Conservation (phyloP, 2,329 filamentous ascomycete species). For the Rhynchosporium secalis region DNA sequence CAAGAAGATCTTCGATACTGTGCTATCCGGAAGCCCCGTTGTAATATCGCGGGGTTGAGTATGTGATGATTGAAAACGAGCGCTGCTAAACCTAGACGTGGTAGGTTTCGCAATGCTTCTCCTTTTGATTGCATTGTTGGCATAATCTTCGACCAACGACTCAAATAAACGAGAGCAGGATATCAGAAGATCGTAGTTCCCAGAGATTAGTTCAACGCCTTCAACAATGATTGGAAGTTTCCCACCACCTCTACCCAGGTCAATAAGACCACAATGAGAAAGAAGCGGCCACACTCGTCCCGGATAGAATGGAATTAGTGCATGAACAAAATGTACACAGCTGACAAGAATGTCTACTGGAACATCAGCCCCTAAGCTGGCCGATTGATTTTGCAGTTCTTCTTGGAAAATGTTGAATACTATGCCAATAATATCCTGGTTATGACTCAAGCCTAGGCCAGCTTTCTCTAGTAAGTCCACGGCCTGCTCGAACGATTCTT, state of each 20-base stretch:
- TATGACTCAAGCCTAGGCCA: conserved; percentile 55
- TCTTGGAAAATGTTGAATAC: conserved; percentile 84
- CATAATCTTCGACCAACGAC: conserved; percentile 72
- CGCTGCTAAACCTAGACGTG: conserved; percentile 47
- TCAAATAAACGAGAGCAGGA: conserved; percentile 74
- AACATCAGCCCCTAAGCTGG: conserved; percentile 44
- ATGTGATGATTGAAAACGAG: conserved; percentile 19
- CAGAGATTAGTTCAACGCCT: conserved; percentile 75
- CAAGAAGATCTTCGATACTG: conserved; percentile 69
- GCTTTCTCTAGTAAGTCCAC: conserved; percentile 55
- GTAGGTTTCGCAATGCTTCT: conserved; percentile 54
- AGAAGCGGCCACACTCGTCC: conserved; percentile 89
- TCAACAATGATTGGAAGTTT: conserved; percentile 77
- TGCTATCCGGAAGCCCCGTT: conserved; percentile 75
- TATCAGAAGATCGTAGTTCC: conserved; percentile 74
- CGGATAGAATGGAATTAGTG: conserved; percentile 70
- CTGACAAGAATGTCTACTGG: conserved; percentile 63
- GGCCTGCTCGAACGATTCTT: conserved; percentile 40
- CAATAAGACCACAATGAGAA: conserved; percentile 76
- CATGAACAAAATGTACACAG: conserved; percentile 78
- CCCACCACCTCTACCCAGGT: conserved; percentile 72
- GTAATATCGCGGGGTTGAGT: conserved; percentile 50
- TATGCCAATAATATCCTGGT: conserved; percentile 74
- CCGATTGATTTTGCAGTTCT: conserved; percentile 51
- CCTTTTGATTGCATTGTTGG: conserved; percentile 66